phyloP scores from a whole-genome alignment of 441 rosid species.

The Capsella rubella region DNA sequence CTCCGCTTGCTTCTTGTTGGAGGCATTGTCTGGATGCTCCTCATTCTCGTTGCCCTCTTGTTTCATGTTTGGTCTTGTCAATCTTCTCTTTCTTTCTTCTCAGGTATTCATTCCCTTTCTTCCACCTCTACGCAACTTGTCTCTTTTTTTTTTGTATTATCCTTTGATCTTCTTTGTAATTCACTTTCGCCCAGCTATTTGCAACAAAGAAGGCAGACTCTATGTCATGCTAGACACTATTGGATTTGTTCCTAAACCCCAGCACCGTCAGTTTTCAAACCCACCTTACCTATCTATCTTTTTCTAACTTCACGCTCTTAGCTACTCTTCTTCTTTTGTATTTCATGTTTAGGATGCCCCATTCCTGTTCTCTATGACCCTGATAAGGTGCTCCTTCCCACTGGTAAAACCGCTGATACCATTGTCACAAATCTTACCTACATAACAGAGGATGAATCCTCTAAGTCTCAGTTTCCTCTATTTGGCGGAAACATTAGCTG shows the following conservation, averaged over 20 bases:
- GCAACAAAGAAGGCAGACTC: slow-evolving; percentile 87
- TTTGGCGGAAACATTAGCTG: slow-evolving; percentile 93
- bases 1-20: slow-evolving; percentile 78
- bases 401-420: slow-evolving; percentile 58
- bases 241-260: slow-evolving; percentile 75
- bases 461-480: slow-evolving; percentile 60
- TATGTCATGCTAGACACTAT: slow-evolving; percentile 66
- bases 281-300: background rate
- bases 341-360: slow-evolving; percentile 67
- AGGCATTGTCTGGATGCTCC: slow-evolving; percentile 88
- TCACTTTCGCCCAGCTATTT: slow-evolving; percentile 65
- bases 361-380: slow-evolving; percentile 75
- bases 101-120: slow-evolving; percentile 50
- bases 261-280: slow-evolving; percentile 67
- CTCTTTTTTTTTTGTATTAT: background rate
- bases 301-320: slow-evolving; percentile 12
- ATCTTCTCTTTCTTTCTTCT: slow-evolving; percentile 72
- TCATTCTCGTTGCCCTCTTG: slow-evolving; percentile 68
- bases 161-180: background rate
- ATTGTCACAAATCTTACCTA: slow-evolving; percentile 65
- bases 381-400: slow-evolving; percentile 68
- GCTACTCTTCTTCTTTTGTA: slow-evolving; percentile 26
- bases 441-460: slow-evolving; percentile 60
- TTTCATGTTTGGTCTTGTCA: slow-evolving; percentile 95
- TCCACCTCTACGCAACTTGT: too few species aligned